Evolutionary conservation across 495 filamentous ascomycete species (phyloP).

Genomic region (Apiosordaria backusii): DNA sequence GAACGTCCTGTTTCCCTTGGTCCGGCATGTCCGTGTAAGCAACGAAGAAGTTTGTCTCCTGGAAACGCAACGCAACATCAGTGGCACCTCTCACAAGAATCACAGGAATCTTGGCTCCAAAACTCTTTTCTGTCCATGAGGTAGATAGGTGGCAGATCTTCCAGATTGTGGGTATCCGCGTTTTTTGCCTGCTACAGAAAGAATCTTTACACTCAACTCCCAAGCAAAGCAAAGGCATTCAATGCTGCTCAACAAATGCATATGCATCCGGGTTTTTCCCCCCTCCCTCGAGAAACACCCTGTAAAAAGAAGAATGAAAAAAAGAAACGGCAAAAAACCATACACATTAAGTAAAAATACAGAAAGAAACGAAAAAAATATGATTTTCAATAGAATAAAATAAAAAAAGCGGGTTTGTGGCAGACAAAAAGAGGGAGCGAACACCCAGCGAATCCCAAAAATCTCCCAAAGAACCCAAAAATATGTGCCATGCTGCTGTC

Average conservation of each 20-base stretch:
- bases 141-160: background rate
- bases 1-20: background rate
- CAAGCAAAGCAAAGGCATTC: background rate
- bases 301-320: background rate
- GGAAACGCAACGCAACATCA: background rate
- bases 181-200: slow-evolving; percentile 3
- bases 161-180: background rate
- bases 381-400: background rate
- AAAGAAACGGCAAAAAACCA: background rate
- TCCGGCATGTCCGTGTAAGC: no score
- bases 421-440: background rate
- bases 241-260: background rate
- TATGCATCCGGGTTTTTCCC: background rate
- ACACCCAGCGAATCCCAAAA: background rate
- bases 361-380: background rate
- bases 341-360: background rate
- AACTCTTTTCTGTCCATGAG: background rate
- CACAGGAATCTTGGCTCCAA: background rate
- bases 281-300: no score
- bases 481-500: background rate
- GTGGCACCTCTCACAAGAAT: background rate
- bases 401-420: background rate
- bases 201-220: background rate
- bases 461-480: background rate
- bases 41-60: background rate